phyloP scores from a whole-genome alignment of 2,329 filamentous ascomycete species.

The Didymella lethalis region DNA sequence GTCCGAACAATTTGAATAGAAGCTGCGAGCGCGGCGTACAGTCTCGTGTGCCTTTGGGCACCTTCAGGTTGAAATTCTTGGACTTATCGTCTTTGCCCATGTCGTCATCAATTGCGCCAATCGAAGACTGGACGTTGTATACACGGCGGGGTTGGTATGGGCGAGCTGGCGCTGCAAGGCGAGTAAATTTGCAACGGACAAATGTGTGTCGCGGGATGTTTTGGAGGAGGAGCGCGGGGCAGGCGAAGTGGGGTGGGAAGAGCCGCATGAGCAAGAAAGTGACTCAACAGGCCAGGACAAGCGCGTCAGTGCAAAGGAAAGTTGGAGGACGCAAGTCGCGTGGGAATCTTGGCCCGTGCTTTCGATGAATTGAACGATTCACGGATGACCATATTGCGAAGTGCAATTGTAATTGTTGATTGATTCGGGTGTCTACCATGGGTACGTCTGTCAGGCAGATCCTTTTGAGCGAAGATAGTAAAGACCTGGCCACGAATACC shows the following conservation, averaged over 20 bases:
- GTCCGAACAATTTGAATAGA: constrained; percentile 51
- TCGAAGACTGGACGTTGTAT: constrained; percentile 28
- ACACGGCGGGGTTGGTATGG: constrained; percentile 25
- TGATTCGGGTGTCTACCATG: background rate
- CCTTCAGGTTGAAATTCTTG: constrained; percentile 74
- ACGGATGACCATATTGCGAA: background rate
- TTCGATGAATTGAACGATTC: background rate
- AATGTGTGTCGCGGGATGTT: constrained; percentile 32
- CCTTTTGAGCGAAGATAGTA: background rate
- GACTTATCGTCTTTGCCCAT: constrained; percentile 58
- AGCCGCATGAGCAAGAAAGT: constrained; percentile 41
- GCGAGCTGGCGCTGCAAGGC: constrained; percentile 17
- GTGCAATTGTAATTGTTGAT: background rate
- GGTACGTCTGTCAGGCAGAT: background rate
- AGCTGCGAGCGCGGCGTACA: constrained; percentile 70
- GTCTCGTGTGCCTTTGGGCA: constrained; percentile 89
- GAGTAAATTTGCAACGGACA: constrained; percentile 26
- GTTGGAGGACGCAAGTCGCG: constrained; percentile 10
- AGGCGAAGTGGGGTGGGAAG: constrained; percentile 42
- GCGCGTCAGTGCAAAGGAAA: constrained; percentile 25
- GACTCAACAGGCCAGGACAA: constrained; percentile 38
- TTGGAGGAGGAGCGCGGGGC: constrained; percentile 42
- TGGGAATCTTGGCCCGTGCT: constrained; percentile 18
- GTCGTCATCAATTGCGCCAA: constrained; percentile 37
- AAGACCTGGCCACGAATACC: background rate